Conservation (phyloP, 1,139 yeast genomes). For the Sporopachydermia cereana region DNA sequence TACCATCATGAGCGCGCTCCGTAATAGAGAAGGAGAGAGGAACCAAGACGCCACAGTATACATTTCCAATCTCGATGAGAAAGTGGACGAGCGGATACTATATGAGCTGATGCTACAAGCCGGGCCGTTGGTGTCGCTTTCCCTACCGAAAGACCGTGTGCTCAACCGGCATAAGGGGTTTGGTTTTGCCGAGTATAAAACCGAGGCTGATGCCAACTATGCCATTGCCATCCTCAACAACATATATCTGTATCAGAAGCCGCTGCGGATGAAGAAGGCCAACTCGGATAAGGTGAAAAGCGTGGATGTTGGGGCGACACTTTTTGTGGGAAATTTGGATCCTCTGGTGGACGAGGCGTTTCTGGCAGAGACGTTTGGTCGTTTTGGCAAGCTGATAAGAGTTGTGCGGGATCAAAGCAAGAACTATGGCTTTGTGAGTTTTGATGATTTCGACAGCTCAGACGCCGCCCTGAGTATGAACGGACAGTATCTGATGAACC, state of each 20-base stretch:
- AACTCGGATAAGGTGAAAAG: conserved; percentile 23
- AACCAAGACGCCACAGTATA: conserved; percentile 63
- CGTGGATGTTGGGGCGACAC: conserved; percentile 59
- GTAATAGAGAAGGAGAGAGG: conserved; percentile 33
- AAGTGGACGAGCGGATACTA: conserved; percentile 53
- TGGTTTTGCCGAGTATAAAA: conserved; percentile 72
- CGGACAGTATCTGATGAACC: conserved; percentile 59
- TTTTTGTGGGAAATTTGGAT: conserved; percentile 65
- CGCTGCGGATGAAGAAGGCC: conserved; percentile 47
- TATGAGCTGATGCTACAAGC: conserved; percentile 81
- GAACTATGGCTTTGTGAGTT: conserved; percentile 55
- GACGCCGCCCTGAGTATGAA: conserved; percentile 69
- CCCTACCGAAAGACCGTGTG: conserved; percentile 73
- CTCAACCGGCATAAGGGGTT: conserved; percentile 68
- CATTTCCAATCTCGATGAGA: conserved; percentile 73
- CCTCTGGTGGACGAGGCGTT: conserved; percentile 54
- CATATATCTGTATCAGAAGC: conserved; percentile 51
- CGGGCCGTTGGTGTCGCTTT: conserved; percentile 62
- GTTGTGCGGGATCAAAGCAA: conserved; percentile 45
- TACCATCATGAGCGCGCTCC: no score
- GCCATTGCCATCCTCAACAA: conserved; percentile 52
- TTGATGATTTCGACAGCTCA: conserved; percentile 52
- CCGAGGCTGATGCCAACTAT: conserved; percentile 57
- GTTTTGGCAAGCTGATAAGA: conserved; percentile 52
- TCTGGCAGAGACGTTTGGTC: conserved; percentile 47